phyloP scores from a whole-genome alignment of 2,329 filamentous ascomycete species.

The Chalaropsis ovoidea region DNA sequence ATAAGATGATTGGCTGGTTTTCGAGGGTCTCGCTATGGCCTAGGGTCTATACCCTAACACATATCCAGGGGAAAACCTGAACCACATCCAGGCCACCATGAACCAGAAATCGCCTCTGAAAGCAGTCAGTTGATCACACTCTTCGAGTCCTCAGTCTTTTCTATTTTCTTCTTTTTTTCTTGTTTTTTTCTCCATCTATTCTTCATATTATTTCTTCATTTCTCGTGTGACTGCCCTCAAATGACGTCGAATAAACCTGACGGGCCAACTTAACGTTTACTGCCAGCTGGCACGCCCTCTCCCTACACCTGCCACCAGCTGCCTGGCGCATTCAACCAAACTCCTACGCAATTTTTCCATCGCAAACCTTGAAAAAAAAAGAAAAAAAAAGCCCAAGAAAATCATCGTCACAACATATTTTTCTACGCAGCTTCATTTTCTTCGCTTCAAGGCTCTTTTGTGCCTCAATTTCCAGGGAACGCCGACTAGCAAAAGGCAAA shows the following conservation, averaged over 20 bases:
- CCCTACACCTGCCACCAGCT: slow-evolving; percentile 2
- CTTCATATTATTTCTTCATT: too few species aligned
- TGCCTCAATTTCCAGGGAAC: neutral
- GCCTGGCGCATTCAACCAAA: neutral
- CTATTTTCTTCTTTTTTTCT: too few species aligned
- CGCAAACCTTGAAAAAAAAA: neutral
- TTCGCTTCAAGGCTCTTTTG: neutral
- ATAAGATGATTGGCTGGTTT: neutral
- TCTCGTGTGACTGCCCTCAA: too few species aligned
- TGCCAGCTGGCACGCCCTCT: slow-evolving; percentile 1
- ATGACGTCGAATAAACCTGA: too few species aligned
- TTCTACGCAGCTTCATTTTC: neutral
- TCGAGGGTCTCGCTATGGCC: neutral
- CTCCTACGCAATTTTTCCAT: slow-evolving; percentile 15
- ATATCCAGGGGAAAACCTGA: too few species aligned
- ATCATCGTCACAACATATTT: neutral
- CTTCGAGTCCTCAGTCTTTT: too few species aligned
- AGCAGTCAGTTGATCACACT: too few species aligned
- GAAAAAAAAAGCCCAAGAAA: neutral
- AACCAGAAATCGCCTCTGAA: too few species aligned
- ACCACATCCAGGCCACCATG: too few species aligned
- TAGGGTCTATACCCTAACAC: neutral
- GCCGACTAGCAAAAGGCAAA: neutral
- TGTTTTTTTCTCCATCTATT: too few species aligned
- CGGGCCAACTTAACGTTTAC: neutral